Base-by-base conservation (phyloP, 352 stramenopile genomes). In the Blastocystis sp. region DNA sequence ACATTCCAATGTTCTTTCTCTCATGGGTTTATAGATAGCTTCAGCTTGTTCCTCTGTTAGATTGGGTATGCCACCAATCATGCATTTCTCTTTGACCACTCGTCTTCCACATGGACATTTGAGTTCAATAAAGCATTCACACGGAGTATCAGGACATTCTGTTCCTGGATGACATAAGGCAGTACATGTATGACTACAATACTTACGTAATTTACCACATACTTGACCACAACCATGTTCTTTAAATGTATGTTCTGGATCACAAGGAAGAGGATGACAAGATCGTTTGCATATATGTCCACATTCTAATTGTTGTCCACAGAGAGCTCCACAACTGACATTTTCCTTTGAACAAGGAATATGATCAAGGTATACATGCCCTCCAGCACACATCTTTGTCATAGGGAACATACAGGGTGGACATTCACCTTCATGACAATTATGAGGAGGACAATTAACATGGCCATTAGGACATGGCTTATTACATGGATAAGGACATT, bases 381-480 rank as follows among this genome's bases (percentile, higher is more conserved):
- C 58, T 13, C 58, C 44, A 24, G 19, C 58, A 25, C 58, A 67
- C 37, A 64, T 41, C 9, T 34, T 45, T 16, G 47, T 36, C 16
- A 31, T 32, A 6, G 36, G 30, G 3, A 35, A 23, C 11, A 54
- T 18, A 41, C 58, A 67, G 28, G 58, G 58, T 18, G 58, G 58
- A 28, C 58, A 67, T n/a, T 45, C 46, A 13, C 58, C 58, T 37
- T 49, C 47, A 43, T 67, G 58, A 36, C 58, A 67, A 36, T 66
- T 45, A 10, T 21, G 28, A n/a, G 28, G 28, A 34, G 28, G 41
- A n/a, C n/a, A n/a, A 27, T 6, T 49, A 18, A 43, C 19, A 41
- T 58, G 55, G 1, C 46, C 46, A 18, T 19, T 19, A 13, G 55
- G 52, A 41, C 52, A 62, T n/a, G n/a, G 52, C 34, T 62, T 62